phyloP scores from a whole-genome alignment of 2,329 filamentous ascomycete species.

The Colletotrichum filicis region DNA sequence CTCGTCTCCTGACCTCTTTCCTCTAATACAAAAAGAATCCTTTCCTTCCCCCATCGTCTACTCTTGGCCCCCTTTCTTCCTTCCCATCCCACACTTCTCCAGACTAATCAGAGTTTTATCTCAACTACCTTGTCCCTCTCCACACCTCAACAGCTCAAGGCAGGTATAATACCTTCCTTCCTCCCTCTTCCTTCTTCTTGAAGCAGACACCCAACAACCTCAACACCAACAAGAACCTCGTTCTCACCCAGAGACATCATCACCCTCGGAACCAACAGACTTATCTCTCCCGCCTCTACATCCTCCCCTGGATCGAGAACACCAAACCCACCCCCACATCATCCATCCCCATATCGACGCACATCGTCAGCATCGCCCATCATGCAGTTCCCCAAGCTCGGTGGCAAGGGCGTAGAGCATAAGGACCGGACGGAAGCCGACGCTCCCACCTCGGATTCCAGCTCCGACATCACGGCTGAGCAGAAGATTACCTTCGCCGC shows the following conservation, averaged over 20 bases:
- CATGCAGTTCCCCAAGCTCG: constrained; percentile 33
- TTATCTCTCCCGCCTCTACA: not conserved
- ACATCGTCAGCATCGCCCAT: constrained; percentile 11
- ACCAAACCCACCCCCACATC: not conserved
- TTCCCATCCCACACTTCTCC: constrained; percentile 2
- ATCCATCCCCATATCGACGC: not conserved
- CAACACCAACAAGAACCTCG: not conserved
- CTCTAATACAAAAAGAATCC: constrained; percentile 7
- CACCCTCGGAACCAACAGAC: not conserved
- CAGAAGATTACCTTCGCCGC: constrained; percentile 52
- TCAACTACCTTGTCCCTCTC: not conserved
- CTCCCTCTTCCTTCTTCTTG: not conserved
- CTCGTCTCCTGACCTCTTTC: not conserved
- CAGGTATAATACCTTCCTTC: not conserved
- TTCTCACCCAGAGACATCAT: not conserved
- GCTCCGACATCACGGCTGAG: constrained; percentile 29
- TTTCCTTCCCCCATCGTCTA: not conserved
- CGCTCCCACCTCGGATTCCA: not conserved
- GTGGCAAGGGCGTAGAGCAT: constrained; percentile 31
- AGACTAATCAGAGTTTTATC: constrained; percentile 26
- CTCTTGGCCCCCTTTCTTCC: not conserved
- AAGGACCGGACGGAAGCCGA: constrained; percentile 18
- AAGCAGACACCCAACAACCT: not conserved
- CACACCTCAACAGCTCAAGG: not conserved
- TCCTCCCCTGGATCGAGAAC: not conserved